A percentile compares a stretch with the other conserved stretches of the same genome.
Evolutionary conservation across 2,329 filamentous ascomycete genomes (phyloP).

Genomic region (Huntiella bhutanensis): DNA sequence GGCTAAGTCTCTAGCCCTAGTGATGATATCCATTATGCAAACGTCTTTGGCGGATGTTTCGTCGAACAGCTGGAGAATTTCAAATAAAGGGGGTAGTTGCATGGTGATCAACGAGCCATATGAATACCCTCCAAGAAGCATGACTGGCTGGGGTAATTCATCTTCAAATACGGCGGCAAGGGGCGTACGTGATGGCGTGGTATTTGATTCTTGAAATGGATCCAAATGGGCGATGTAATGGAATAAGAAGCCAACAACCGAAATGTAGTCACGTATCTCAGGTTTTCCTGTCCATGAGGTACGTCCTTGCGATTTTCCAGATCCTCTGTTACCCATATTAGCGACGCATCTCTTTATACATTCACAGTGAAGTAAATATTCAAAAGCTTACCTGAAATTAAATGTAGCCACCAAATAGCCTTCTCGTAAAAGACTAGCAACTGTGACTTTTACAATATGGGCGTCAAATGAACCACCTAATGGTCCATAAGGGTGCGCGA

Average conservation of each 20-base stretch:
- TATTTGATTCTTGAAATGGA: conserved; percentile 15
- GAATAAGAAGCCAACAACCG: conserved; percentile 61
- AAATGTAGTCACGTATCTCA: conserved; percentile 66
- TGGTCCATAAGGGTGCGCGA: conserved; percentile 83
- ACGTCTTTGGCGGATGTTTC: conserved; percentile 25
- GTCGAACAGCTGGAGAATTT: conserved; percentile 40
- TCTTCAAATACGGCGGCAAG: neutral
- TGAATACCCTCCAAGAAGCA: conserved; percentile 65
- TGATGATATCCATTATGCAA: conserved; percentile 47
- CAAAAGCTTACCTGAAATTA: conserved; percentile 51
- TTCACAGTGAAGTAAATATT: conserved; percentile 1
- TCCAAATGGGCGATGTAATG: conserved; percentile 49
- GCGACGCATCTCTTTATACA: neutral
- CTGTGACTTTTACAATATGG: conserved; percentile 49
- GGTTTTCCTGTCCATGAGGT: conserved; percentile 78
- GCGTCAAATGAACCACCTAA: conserved; percentile 78
- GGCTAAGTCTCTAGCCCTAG: conserved; percentile 50
- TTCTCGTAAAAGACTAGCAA: conserved; percentile 41
- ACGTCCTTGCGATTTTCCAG: conserved; percentile 50
- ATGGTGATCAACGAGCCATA: conserved; percentile 74
- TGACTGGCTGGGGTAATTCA: conserved; percentile 15
- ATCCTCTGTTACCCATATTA: conserved; percentile 39
- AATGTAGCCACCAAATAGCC: conserved; percentile 73
- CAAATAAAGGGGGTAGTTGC: conserved; percentile 43
- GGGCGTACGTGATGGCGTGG: neutral